Conservation (phyloP, 106 monocot genomes). For the Dendrobium chrysotoxum region DNA sequence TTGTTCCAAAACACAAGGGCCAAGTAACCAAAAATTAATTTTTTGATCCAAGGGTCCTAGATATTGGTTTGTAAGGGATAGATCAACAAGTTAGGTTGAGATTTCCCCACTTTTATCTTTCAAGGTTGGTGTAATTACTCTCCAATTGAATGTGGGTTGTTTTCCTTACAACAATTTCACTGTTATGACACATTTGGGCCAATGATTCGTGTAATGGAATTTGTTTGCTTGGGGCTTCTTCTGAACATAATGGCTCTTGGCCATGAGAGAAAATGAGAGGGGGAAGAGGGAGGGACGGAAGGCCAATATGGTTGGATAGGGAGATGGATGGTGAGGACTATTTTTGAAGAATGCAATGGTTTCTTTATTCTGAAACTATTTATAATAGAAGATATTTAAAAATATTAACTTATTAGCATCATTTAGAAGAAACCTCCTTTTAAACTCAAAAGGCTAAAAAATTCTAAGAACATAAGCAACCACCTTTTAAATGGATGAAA, state of each 20-base stretch:
- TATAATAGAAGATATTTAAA: neutral
- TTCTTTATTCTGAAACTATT: too few relatives aligned
- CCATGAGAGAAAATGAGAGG: neutral
- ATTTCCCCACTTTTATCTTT: neutral
- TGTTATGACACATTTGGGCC: neutral
- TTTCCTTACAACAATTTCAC: neutral
- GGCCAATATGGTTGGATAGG: neutral
- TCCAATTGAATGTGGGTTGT: neutral
- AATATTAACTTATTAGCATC: neutral
- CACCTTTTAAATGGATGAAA: neutral
- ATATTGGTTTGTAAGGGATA: neutral
- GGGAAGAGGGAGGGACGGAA: neutral
- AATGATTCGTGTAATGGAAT: neutral
- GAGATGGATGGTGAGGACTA: neutral
- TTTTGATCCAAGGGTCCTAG: neutral
- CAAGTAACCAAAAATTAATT: neutral
- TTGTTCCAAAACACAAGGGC: neutral
- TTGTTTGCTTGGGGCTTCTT: neutral
- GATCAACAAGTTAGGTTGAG: neutral
- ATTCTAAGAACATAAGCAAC: neutral
- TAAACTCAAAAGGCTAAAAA: neutral
- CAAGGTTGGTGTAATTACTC: neutral
- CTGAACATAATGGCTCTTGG: neutral
- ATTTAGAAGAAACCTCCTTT: neutral
- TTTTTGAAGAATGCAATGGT: neutral